Conservation (phyloP, 306 rosid species). For the Hippophae rhamnoides region DNA sequence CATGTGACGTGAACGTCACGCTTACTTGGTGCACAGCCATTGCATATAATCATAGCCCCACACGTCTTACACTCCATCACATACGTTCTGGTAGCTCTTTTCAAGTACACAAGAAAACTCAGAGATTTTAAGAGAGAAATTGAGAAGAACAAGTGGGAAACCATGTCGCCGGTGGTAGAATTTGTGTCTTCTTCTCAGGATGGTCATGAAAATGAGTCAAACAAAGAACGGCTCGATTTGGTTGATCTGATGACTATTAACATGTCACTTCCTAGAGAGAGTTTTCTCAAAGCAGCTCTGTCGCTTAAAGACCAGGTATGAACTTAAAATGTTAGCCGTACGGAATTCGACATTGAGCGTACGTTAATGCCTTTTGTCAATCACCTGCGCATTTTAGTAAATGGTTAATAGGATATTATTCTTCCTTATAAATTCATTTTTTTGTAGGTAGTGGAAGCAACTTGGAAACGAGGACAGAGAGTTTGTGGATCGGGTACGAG, state of each 20-base stretch:
- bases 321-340: neutral
- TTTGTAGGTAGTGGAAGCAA: constrained; percentile 51
- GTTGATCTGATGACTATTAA: constrained; percentile 23
- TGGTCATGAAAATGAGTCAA: constrained; percentile 24
- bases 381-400: constrained; percentile 3
- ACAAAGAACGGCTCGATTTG: constrained; percentile 33
- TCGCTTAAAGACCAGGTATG: constrained; percentile 69
- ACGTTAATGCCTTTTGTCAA: neutral
- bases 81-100: too few species aligned
- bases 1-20: too few species aligned
- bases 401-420: neutral
- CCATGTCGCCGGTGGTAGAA: constrained; percentile 34
- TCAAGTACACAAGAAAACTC: neutral
- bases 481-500: constrained; percentile 17
- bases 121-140: neutral
- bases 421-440: neutral
- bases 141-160: neutral
- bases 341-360: neutral
- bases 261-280: constrained; percentile 31
- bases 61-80: too few species aligned
- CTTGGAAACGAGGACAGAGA: constrained; percentile 31
- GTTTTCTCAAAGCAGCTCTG: constrained; percentile 47
- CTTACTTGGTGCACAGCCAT: too few species aligned
- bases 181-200: constrained; percentile 23
- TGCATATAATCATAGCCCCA: too few species aligned